These are phyloP conservation scores for Chamaecrista fasciculata DNA, from an alignment of 306 rosid genomes.

Conservation along the genomic window DNA sequence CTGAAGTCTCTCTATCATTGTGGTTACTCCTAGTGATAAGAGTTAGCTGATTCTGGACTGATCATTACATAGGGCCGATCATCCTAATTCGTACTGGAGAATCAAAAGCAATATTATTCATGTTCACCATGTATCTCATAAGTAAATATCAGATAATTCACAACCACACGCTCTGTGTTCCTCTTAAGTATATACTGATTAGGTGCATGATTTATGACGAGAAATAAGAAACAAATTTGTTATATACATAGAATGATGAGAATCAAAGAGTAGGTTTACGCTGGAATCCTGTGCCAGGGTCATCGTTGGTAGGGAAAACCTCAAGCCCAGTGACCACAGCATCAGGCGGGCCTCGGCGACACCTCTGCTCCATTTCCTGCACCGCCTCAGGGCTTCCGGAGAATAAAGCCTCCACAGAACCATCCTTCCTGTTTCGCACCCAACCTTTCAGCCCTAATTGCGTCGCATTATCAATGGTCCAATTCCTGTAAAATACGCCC, in stretches of 20 bases:
- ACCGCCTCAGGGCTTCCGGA: constrained; percentile 37
- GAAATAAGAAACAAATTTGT: neutral
- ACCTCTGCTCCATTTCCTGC: constrained; percentile 78
- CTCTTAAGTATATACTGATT: neutral
- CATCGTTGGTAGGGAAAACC: constrained; percentile 60
- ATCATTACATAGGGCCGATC: neutral
- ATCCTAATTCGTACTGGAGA: neutral
- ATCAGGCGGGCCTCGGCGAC: constrained; percentile 77
- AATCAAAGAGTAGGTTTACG: constrained; percentile 58
- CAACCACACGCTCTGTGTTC: neutral
- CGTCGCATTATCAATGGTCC: constrained; percentile 46
- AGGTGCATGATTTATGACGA: constrained; percentile 3
- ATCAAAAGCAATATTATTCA: neutral
- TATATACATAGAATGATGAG: neutral
- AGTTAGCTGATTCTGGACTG: neutral
- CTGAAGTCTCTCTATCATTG: neutral
- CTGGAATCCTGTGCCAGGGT: constrained; percentile 59
- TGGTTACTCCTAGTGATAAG: neutral
- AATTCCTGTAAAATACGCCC: constrained; percentile 48
- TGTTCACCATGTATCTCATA: neutral
- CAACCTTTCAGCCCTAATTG: constrained; percentile 44
- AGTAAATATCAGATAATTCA: neutral
- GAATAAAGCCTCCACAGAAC: constrained; percentile 50
- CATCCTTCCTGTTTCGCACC: constrained; percentile 51
- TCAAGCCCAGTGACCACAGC: constrained; percentile 73